Percentiles rank a stretch among this genome's conserved stretches.
Conservation (phyloP, 108 stramenopile species). For the Cyclostephanos tholiformis region DNA sequence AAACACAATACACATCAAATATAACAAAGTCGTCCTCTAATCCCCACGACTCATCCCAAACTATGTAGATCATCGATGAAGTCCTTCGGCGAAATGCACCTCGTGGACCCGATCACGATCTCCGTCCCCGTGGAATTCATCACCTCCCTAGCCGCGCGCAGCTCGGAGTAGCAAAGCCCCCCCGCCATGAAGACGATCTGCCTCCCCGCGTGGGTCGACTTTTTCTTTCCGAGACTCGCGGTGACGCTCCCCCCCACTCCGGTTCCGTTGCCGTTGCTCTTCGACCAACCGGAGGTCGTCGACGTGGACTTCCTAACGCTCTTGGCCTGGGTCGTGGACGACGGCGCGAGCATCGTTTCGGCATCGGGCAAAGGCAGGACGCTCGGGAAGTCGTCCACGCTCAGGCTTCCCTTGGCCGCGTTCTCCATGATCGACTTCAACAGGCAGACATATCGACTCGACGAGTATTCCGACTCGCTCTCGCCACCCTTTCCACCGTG, state of each 20-base stretch:
- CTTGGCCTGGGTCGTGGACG: conserved; percentile 29
- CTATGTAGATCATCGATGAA: conserved; percentile 62
- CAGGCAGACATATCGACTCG: conserved; percentile 79
- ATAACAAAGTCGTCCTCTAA: neutral
- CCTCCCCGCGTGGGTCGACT: conserved; percentile 62
- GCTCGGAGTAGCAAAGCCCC: conserved; percentile 85
- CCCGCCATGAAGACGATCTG: conserved; percentile 90
- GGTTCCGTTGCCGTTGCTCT: conserved; percentile 6
- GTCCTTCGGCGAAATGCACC: conserved; percentile 68
- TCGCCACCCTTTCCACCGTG: conserved; percentile 37
- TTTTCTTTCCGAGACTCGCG: conserved; percentile 17
- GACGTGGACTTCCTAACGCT: conserved; percentile 56
- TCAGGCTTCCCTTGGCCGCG: conserved; percentile 62
- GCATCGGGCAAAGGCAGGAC: conserved; percentile 84
- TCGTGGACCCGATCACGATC: conserved; percentile 81
- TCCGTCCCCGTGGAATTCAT: conserved; percentile 76
- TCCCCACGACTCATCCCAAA: conserved; percentile 4
- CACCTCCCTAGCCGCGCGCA: conserved; percentile 80
- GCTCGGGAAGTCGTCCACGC: conserved; percentile 87
- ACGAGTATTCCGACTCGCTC: conserved; percentile 75
- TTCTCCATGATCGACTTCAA: conserved; percentile 76
- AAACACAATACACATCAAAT: neutral
- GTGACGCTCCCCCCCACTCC: neutral
- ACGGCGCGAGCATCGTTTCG: conserved; percentile 25
- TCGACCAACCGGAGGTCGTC: conserved; percentile 57